phyloP scores from a whole-genome alignment of 2,329 filamentous ascomycete species.

The Fusarium citri region DNA sequence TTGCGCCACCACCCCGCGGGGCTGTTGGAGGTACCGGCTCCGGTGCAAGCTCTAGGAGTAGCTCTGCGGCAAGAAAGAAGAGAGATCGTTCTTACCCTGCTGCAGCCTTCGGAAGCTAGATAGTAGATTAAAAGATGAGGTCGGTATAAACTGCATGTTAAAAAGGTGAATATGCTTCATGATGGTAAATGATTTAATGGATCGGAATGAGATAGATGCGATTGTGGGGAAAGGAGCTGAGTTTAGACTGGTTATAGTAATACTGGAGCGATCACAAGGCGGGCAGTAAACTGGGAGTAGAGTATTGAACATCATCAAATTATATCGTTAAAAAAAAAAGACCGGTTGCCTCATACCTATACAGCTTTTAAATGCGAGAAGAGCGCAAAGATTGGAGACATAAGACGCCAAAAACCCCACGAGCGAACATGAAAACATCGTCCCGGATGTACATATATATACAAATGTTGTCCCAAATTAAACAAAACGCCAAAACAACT shows the following conservation, averaged over 20 bases:
- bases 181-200: conserved; percentile 29
- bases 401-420: conserved; percentile 31
- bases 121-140: not conserved
- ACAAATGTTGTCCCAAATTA: conserved; percentile 20
- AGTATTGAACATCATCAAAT: conserved; percentile 13
- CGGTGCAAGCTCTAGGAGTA: conserved; percentile 66
- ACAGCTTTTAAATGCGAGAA: conserved; percentile 30
- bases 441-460: conserved; percentile 30
- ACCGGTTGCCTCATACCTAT: conserved; percentile 18
- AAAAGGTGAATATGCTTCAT: conserved; percentile 18
- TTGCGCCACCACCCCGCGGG: conserved; percentile 47
- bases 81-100: conserved; percentile 71
- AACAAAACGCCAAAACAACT: conserved; percentile 11
- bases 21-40: conserved; percentile 51
- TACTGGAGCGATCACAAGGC: not conserved
- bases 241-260: conserved; percentile 16
- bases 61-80: conserved; percentile 66
- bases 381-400: conserved; percentile 9
- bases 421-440: conserved; percentile 26
- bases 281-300: not conserved
- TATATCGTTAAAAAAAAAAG: conserved; percentile 23
- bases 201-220: conserved; percentile 3
- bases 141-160: not conserved
- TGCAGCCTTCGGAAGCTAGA: conserved; percentile 66
- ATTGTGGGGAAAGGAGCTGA: not conserved